Evolutionary conservation across 1,284 basidiomycete species (phyloP), one percentile per base, ranked within the genome.

Genomic region (Ustilago esculenta): DNA sequence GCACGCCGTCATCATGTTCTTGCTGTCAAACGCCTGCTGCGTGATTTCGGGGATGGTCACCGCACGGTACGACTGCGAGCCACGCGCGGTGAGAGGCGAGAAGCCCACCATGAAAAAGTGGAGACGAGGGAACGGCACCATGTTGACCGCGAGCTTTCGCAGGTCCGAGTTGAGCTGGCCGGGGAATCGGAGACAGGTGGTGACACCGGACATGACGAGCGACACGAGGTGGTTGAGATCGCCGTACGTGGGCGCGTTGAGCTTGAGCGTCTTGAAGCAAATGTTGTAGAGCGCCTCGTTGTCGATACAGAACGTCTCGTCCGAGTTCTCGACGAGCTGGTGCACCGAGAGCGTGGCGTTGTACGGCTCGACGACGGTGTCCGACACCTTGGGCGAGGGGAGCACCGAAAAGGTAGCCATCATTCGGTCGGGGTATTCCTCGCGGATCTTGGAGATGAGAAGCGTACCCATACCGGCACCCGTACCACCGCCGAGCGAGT

Each of bases 221-320:
- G 90, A 86, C 41, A 93, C 88, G 32, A 92, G 83, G 89, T 91
- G 30, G 66, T 77, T 79, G 54, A 73, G 64, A 55, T 63, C 60
- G 17, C 68, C 75, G 70, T 81, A 80, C 41, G 69, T 73, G 56
- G 79, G 78, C 6, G 74, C 84, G 68, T 89, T 86, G 51, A 89
- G 86, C 82, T 92, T 91, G 64, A 94, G 84, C 7, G 90, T 90
- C 43, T 88, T 86, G 30, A 87, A 85, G 56, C 89, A 88, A 72
- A 96, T 93, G 68, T 94, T 89, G 81, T 94, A 93, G 86, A 96
- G 84, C 5, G 94, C 94, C 83, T 97, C 93, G 82, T 98, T 98
- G 84, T 97, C 91, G 50, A 96, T 88, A 82, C 91, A 92, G 75
- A 95, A 88, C 4, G 92, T 91, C 64, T 95, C 84, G 83, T 97